Base-by-base conservation (phyloP, 257 asterid species). In the Nicotiana undulata region DNA sequence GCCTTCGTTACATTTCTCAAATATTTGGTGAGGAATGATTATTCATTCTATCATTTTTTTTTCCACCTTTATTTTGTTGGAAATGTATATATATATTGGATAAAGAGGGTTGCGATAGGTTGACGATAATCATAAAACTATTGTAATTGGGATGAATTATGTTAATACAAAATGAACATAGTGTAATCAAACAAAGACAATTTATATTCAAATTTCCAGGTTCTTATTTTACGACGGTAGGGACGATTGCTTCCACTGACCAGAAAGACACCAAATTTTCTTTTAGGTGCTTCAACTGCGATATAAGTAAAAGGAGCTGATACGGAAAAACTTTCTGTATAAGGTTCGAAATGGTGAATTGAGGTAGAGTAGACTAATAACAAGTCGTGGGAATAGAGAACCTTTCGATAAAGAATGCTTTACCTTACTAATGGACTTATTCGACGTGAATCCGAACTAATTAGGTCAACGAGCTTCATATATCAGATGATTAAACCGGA, bases 1-100 rank as follows among this genome's bases (percentile, higher is more conserved):
- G 99, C 88, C 90, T 96, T 80, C 91, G 93, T 88, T 92, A 96
- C 92, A 94, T 96, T 85, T 94, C 98, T 83, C 98, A 92, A 32
- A 90, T 96, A 66, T 96, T 96, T 84, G 99, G 99, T 95, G 28
- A 79, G 92, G 81, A 40, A 20, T 51, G 44, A 24, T 74, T 5
- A 26, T 3, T 49, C 4, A 6, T 3, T 44, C 9, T 80, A 10
- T 70, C n/a, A 22, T 11, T 49, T 5, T n/a, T 59, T 4, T 60
- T 77, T 24, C 10, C 5, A 13, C 1, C 12, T n/a, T 46, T 5
- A 28, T 18, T 49, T 44, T n/a, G 29, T 22, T 44, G 59, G 28
- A 44, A 22, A 58, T 60, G 53, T 70, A 44, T 70, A 58, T 60
- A 32, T 70, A 44, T 70, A 70, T 70, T 1, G 20, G 16, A 40